Evolutionary conservation across 352 stramenopile genomes (phyloP).

Genomic region (Phytophthora pisi): DNA sequence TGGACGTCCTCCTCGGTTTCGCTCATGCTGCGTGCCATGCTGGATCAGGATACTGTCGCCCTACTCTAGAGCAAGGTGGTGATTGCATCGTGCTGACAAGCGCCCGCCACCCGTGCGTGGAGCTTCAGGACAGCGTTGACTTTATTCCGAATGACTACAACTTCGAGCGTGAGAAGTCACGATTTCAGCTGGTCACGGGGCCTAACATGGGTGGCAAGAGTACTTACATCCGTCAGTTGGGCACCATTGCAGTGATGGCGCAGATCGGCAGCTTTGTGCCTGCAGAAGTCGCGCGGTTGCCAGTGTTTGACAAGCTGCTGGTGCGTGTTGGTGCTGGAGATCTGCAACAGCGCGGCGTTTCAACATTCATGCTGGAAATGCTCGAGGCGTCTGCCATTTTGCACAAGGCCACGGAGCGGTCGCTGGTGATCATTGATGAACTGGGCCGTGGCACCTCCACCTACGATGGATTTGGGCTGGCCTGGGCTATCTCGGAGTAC

Average conservation of each 20-base stretch:
- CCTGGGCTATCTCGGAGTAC: conserved; percentile 98
- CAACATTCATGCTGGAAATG: conserved; percentile 99
- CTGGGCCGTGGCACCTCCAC: conserved; percentile 98
- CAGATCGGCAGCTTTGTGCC: conserved; percentile 98
- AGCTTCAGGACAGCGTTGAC: conserved; percentile 95
- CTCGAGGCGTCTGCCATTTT: conserved; percentile 97
- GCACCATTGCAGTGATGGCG: conserved; percentile 94
- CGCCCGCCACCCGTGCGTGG: conserved; percentile 97
- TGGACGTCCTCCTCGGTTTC: conserved; percentile 96
- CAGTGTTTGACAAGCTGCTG: conserved; percentile 96
- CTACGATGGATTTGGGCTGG: conserved; percentile 97
- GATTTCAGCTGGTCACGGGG: conserved; percentile 97
- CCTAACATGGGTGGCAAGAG: conserved; percentile 99
- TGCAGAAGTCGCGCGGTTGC: conserved; percentile 87
- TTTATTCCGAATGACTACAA: conserved; percentile 99
- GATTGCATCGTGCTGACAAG: conserved; percentile 76
- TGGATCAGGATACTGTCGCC: conserved; percentile 77
- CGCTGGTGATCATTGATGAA: conserved; percentile 99
- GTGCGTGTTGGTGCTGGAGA: conserved; percentile 97
- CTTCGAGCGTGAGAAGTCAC: conserved; percentile 80
- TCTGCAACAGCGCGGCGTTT: conserved; percentile 96
- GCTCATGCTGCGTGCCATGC: conserved; percentile 94
- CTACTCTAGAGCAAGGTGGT: conserved; percentile 59
- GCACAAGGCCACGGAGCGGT: conserved; percentile 91
- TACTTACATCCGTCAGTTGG: conserved; percentile 98